Base-by-base conservation (phyloP, 2,329 filamentous ascomycete genomes). In the Grosmannia clavigera region DNA sequence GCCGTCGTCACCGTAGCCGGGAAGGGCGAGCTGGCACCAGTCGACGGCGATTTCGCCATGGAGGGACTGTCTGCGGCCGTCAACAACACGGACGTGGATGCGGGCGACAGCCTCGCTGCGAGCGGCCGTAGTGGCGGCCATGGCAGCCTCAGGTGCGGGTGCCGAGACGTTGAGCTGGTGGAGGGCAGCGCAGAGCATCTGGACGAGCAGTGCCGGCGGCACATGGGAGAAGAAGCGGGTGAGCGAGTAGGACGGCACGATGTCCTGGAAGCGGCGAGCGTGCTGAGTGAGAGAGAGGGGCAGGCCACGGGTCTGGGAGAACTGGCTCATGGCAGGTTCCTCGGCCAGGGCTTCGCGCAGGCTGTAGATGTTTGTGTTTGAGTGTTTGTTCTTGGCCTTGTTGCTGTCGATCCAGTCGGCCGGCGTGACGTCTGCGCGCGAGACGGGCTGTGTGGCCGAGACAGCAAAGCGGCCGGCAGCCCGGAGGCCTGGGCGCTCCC, bases 161-260 rank as follows among this genome's bases (percentile, higher is more conserved):
- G 55, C 58, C 1, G 90, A 88, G 2, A 99, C 85, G 64, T 91
- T 92, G 48, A 97, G 83, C 61, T 88, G 84, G 70, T 95, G 90
- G 33, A 99, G 77, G 1, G 90, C 88, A 65, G 91, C 88, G 66
- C 83, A 80, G 25, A 99, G 78, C 70, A 92, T 85, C 58, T 91
- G 86, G 0, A 95, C 80, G 1, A 99, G 82, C 61, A 92, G 81
- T 16, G 81, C 76, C 6, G 90, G 77, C 1, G 90, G 82, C 68
- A 92, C 85, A 57, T 86, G 82, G 0, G 92, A 96, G 73, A 94
- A 92, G 79, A 99, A 99, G 60, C 92, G 87, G 7, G 92, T 92
- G 63, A 99, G 82, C 0, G 88, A 85, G 70, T 95, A 88, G 9
- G 87, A 79, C 0, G 94, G 95, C 52, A 96, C 84, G 66, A 99